Evolutionary conservation across 2,329 filamentous ascomycete genomes (phyloP).

Genomic region (Clonostachys chloroleuca): DNA sequence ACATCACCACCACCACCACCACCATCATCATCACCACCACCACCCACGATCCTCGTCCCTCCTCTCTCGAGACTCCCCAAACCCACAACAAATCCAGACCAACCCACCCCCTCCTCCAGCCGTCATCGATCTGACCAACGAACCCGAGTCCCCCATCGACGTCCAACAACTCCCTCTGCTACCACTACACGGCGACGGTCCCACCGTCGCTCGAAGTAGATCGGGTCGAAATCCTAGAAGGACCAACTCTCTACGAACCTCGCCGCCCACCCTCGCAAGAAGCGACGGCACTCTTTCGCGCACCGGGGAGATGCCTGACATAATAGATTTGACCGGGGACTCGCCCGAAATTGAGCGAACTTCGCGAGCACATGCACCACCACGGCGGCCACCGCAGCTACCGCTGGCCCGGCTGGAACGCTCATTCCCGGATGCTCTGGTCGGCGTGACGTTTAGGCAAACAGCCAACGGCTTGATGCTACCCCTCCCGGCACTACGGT

Average conservation of each 20-base stretch:
- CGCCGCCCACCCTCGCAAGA: conserved; percentile 35
- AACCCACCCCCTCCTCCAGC: too few relatives aligned
- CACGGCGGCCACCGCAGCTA: too few relatives aligned
- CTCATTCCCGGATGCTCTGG: too few relatives aligned
- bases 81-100: neutral
- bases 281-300: conserved; percentile 32
- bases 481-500: too few relatives aligned
- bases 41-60: neutral
- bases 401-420: too few relatives aligned
- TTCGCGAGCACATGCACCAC: neutral
- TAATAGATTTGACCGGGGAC: conserved; percentile 51
- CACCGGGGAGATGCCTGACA: conserved; percentile 4
- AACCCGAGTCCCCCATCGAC: conserved; percentile 40
- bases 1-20: neutral
- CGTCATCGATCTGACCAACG: conserved; percentile 45
- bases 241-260: conserved; percentile 32
- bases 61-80: neutral
- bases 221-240: conserved; percentile 28
- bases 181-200: neutral
- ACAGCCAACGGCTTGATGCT: too few relatives aligned
- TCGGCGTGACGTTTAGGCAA: too few relatives aligned
- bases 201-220: conserved; percentile 1
- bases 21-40: conserved; percentile 1
- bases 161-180: neutral
- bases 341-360: conserved; percentile 25